Percentiles rank a stretch among this genome's conserved stretches.
These are phyloP conservation scores for Penicillium flavigenum DNA, from an alignment of 495 filamentous ascomycete genomes.

Conservation along the genomic window DNA sequence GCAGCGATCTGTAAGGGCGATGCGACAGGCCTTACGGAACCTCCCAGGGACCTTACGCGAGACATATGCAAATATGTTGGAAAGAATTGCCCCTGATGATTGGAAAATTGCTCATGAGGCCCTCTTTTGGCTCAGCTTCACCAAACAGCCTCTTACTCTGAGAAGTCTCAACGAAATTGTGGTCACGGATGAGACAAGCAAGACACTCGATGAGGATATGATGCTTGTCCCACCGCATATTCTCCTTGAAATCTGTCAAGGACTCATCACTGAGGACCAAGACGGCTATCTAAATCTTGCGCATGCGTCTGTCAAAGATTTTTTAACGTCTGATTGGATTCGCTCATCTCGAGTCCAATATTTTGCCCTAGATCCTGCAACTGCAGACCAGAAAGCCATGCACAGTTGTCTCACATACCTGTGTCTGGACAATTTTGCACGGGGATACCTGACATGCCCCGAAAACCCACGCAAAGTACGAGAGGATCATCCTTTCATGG, in stretches of 20 bases:
- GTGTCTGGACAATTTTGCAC: constrained; percentile 24
- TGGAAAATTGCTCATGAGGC: constrained; percentile 18
- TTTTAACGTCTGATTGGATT: constrained; percentile 27
- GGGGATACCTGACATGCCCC: constrained; percentile 10
- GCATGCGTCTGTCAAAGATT: constrained; percentile 26
- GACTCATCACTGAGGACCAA: constrained; percentile 20
- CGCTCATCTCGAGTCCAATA: constrained; percentile 18
- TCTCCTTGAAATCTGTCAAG: constrained; percentile 24
- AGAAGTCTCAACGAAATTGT: constrained; percentile 20
- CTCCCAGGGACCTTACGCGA: constrained; percentile 24
- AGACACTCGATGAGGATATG: constrained; percentile 24
- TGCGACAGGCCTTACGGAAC: constrained; percentile 18
- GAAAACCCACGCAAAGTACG: neutral
- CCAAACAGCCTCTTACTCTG: constrained; percentile 14
- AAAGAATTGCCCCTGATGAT: constrained; percentile 18
- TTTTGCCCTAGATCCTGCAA: constrained; percentile 19
- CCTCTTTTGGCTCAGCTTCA: constrained; percentile 26
- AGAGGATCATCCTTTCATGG: constrained; percentile 8
- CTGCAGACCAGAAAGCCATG: constrained; percentile 20
- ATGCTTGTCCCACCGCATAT: constrained; percentile 27
- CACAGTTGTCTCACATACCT: constrained; percentile 24
- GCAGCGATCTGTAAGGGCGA: constrained; percentile 22
- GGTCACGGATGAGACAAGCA: constrained; percentile 17
- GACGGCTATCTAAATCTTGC: constrained; percentile 19
- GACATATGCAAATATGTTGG: constrained; percentile 22